A percentile compares a stretch with the other conserved stretches of the same genome.
phyloP scores from a whole-genome alignment of 140 eudicot species.

The Flaveria floridana region DNA sequence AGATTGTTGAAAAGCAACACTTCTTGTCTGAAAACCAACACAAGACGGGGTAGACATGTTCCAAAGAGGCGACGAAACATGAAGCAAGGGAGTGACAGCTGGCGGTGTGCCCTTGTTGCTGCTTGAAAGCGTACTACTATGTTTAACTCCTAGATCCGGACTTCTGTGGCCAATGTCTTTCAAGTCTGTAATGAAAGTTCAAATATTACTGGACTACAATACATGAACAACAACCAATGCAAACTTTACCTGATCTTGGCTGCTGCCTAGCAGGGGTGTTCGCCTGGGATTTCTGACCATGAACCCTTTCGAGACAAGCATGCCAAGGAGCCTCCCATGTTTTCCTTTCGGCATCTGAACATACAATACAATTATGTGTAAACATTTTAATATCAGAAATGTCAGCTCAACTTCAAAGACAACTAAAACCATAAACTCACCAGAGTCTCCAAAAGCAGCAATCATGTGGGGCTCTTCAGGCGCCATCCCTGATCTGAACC shows the following conservation, averaged over 20 bases:
- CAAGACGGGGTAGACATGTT: conserved; percentile 20
- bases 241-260: conserved; percentile 14
- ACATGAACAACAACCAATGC: background rate
- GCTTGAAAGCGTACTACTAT: conserved; percentile 13
- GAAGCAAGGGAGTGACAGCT: conserved; percentile 12
- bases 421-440: conserved; percentile 10
- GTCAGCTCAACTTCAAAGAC: conserved; percentile 11
- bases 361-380: background rate
- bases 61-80: conserved; percentile 16
- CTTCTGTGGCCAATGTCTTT: background rate
- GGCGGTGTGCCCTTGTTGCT: conserved; percentile 1
- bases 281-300: conserved; percentile 17
- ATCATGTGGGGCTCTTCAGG: conserved; percentile 82
- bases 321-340: conserved; percentile 21
- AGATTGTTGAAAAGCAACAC: background rate
- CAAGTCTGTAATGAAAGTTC: conserved; percentile 13
- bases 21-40: conserved; percentile 13
- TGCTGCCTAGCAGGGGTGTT: conserved; percentile 12
- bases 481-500: conserved; percentile 64
- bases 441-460: conserved; percentile 72
- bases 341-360: conserved; percentile 16
- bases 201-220: background rate
- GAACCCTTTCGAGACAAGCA: conserved; percentile 11
- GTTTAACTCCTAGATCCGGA: conserved; percentile 19
- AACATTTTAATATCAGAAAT: background rate